Evolutionary conservation across 1,284 basidiomycete genomes (phyloP).

Genomic region (Naganishia liquefaciens): DNA sequence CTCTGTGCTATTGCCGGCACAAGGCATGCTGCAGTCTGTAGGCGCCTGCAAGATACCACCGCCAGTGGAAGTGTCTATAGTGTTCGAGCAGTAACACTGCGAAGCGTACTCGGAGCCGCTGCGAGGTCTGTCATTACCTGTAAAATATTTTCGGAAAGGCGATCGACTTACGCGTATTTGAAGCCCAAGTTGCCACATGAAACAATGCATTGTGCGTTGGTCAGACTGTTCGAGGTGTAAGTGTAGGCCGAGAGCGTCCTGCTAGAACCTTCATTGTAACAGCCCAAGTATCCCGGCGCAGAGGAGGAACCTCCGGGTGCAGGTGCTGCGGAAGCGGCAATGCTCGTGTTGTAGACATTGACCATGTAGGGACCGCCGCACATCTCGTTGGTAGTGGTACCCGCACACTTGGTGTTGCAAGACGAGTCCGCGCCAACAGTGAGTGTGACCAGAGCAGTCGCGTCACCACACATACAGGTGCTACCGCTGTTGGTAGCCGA

Average conservation of each 20-base stretch:
- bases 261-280: slow-evolving; percentile 19
- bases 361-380: slow-evolving; percentile 35
- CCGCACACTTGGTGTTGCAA: slow-evolving; percentile 38
- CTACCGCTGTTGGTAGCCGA: slow-evolving; percentile 14
- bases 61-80: slow-evolving; percentile 34
- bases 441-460: not conserved
- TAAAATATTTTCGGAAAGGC: not conserved
- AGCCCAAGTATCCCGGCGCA: slow-evolving; percentile 16
- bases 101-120: slow-evolving; percentile 22
- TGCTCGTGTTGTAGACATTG: slow-evolving; percentile 17
- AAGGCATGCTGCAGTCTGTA: slow-evolving; percentile 31
- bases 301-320: slow-evolving; percentile 7
- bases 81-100: slow-evolving; percentile 31
- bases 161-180: slow-evolving; percentile 26
- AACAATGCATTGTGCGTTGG: slow-evolving; percentile 13
- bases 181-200: slow-evolving; percentile 26
- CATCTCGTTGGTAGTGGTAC: slow-evolving; percentile 36
- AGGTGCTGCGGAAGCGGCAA: slow-evolving; percentile 10
- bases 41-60: slow-evolving; percentile 30
- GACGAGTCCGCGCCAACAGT: slow-evolving; percentile 18
- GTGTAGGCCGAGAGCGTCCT: slow-evolving; percentile 13
- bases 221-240: slow-evolving; percentile 17
- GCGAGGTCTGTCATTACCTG: slow-evolving; percentile 27
- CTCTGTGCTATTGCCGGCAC: slow-evolving; percentile 42
- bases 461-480: slow-evolving; percentile 25